phyloP scores from a whole-genome alignment of 2,329 filamentous ascomycete genomes.

The Trichoderma sp. region DNA sequence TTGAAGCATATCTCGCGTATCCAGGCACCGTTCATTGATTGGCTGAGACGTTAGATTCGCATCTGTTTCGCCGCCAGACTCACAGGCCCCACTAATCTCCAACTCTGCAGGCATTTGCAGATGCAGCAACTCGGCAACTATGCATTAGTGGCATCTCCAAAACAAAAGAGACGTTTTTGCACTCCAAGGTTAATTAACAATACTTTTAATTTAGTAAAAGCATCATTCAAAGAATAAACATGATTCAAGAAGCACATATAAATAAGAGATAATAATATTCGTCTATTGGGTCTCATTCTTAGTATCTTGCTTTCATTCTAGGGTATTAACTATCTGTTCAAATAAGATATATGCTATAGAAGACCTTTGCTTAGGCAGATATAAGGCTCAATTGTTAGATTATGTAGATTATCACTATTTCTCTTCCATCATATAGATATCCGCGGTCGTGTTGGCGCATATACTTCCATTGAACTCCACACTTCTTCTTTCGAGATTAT shows the following conservation, averaged over 20 bases:
- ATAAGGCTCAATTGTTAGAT: not conserved
- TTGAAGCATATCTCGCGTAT: not conserved
- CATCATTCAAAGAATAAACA: too few relatives aligned
- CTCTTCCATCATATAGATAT: not conserved
- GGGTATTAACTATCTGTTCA: not conserved
- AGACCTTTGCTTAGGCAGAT: not conserved
- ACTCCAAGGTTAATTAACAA: not conserved
- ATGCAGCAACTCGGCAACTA: not conserved
- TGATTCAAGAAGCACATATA: not conserved
- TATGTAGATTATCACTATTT: not conserved
- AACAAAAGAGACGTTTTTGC: not conserved
- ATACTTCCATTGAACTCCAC: not conserved
- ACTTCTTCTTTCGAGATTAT: not conserved
- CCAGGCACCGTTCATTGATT: constrained; percentile 7
- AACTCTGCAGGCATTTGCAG: not conserved
- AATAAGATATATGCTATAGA: not conserved
- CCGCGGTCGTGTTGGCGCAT: not conserved
- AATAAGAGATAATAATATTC: not conserved
- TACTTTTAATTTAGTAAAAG: too few relatives aligned
- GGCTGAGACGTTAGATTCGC: not conserved
- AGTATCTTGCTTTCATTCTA: not conserved
- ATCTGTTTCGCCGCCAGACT: not conserved
- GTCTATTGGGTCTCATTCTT: not conserved
- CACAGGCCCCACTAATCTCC: constrained; percentile 15
- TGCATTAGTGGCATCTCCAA: constrained; percentile 11